Evolutionary conservation across 202 grass and related monocot species (phyloP).

Genomic region (Brachypodium distachyon): DNA sequence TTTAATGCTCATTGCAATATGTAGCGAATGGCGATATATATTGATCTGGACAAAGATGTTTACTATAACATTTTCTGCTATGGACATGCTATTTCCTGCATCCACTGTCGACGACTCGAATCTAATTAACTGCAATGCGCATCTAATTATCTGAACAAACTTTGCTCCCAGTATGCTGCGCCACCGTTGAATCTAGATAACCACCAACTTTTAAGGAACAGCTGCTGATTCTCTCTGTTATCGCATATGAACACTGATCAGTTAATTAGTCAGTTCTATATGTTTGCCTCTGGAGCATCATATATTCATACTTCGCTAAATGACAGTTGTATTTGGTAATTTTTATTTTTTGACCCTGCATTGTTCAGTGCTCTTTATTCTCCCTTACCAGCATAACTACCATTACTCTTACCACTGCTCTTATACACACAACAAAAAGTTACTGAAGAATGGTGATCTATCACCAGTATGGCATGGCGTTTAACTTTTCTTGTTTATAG

Average conservation of each 20-base stretch:
- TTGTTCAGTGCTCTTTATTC: neutral
- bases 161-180: neutral
- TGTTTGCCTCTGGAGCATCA: neutral
- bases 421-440: neutral
- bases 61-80: neutral
- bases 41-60: neutral
- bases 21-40: neutral
- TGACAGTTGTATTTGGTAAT: neutral
- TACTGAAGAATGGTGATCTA: neutral
- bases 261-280: neutral
- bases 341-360: neutral
- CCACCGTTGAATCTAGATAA: neutral
- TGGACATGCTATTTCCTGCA: neutral
- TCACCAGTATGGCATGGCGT: constrained; percentile 3
- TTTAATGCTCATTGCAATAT: neutral
- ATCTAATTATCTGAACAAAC: constrained; percentile 5
- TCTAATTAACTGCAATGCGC: neutral
- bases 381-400: neutral
- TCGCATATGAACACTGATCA: neutral
- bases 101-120: neutral
- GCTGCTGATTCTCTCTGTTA: neutral
- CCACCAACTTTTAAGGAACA: no score
- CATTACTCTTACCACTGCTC: neutral
- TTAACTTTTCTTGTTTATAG: constrained; percentile 41
- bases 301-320: neutral